Evolutionary conservation across 1,139 yeast genomes (phyloP).

Genomic region (Pichia sp.): DNA sequence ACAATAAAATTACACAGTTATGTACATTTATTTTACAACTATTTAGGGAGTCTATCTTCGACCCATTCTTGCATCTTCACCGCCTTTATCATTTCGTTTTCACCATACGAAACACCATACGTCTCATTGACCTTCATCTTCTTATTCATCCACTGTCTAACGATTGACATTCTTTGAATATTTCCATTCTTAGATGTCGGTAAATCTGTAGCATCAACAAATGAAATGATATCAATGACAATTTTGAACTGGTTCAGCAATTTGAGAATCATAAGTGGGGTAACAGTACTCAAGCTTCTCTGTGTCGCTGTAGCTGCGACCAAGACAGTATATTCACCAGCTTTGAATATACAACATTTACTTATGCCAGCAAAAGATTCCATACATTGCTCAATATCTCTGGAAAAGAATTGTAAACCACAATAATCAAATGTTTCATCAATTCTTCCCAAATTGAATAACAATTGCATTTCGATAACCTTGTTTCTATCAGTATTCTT

Average conservation of each 20-base stretch:
- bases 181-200: conserved; percentile 73
- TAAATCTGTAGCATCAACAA: conserved; percentile 62
- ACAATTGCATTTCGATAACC: conserved; percentile 65
- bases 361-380: conserved; percentile 38
- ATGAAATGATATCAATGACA: conserved; percentile 83
- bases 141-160: conserved; percentile 52
- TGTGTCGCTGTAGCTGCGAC: conserved; percentile 53
- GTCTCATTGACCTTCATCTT: conserved; percentile 39
- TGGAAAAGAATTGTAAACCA: conserved; percentile 90
- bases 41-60: conserved; percentile 12
- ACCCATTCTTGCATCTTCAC: conserved; percentile 23
- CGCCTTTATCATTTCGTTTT: conserved; percentile 44
- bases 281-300: conserved; percentile 61
- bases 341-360: conserved; percentile 54
- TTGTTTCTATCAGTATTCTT: conserved; percentile 40
- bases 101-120: conserved; percentile 64
- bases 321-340: conserved; percentile 79
- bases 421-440: conserved; percentile 88
- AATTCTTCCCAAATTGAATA: conserved; percentile 82
- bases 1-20: no score
- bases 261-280: conserved; percentile 79
- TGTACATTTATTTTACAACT: neutral
- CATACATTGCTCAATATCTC: conserved; percentile 77
- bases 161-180: conserved; percentile 70
- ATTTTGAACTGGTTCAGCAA: conserved; percentile 81